Evolutionary conservation across 768 basidiomycete species (phyloP).

Genomic region (Amanita subjunquillea): DNA sequence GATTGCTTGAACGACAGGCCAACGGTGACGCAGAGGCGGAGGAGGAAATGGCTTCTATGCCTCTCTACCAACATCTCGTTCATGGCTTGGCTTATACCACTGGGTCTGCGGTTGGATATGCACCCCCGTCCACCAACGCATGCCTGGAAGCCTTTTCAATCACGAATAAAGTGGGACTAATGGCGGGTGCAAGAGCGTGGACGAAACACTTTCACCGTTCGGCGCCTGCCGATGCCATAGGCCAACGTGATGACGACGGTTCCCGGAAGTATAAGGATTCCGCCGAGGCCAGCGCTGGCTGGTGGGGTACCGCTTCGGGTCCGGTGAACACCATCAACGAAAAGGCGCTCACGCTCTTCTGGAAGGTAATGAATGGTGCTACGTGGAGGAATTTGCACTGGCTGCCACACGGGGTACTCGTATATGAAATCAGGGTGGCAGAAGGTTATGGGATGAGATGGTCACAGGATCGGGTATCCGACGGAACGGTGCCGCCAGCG

Average conservation of each 20-base stretch:
- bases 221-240: constrained; percentile 7
- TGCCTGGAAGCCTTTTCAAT: constrained; percentile 44
- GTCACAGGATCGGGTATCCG: constrained; percentile 35
- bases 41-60: constrained; percentile 10
- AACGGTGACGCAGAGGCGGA: not conserved
- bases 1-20: constrained; percentile 8
- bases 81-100: constrained; percentile 47
- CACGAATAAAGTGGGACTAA: constrained; percentile 39
- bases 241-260: constrained; percentile 1
- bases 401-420: constrained; percentile 51
- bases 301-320: constrained; percentile 53
- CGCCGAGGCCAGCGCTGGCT: constrained; percentile 23
- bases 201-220: constrained; percentile 58
- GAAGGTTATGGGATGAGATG: constrained; percentile 64
- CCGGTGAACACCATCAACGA: constrained; percentile 43
- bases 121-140: constrained; percentile 35
- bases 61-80: constrained; percentile 34
- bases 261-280: constrained; percentile 6
- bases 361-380: constrained; percentile 38
- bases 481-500: not conserved
- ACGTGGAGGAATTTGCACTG: constrained; percentile 61
- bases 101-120: constrained; percentile 45
- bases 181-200: constrained; percentile 55
- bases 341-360: constrained; percentile 38
- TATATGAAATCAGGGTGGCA: constrained; percentile 48